Conservation (phyloP, 352 stramenopile species). For the Phytophthora pistaciae region DNA sequence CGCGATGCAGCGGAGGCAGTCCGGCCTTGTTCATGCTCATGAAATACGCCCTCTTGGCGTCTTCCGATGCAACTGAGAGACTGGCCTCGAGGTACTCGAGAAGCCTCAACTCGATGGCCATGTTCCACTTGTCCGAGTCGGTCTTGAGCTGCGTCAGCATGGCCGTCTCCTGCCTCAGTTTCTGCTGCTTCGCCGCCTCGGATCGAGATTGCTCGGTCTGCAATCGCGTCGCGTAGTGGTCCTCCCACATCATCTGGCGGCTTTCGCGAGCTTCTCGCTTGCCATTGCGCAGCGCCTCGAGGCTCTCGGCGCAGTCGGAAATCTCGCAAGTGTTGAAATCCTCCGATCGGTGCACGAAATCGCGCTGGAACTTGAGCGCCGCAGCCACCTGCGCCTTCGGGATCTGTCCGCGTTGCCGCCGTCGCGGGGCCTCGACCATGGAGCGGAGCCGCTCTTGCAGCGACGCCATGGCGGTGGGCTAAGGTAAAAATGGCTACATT, state of each 20-base stretch:
- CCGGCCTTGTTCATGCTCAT: conserved; percentile 49
- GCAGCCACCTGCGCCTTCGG: conserved; percentile 46
- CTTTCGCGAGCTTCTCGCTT: conserved; percentile 62
- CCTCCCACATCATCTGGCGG: conserved; percentile 76
- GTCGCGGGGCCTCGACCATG: conserved; percentile 51
- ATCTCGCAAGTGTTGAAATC: conserved; percentile 57
- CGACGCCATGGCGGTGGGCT: conserved; percentile 21
- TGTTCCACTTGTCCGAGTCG: conserved; percentile 74
- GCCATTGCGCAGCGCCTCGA: conserved; percentile 47
- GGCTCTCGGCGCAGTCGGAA: conserved; percentile 61
- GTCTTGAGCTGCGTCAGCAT: conserved; percentile 65
- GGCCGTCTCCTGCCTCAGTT: conserved; percentile 57
- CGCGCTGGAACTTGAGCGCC: conserved; percentile 52
- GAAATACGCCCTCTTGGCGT: conserved; percentile 45
- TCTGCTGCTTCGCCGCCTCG: conserved; percentile 41
- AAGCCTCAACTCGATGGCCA: conserved; percentile 69
- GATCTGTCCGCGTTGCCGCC: conserved; percentile 60
- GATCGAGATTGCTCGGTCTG: conserved; percentile 31
- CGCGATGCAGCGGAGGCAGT: conserved; percentile 65
- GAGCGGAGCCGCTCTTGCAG: conserved; percentile 53
- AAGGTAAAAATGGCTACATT: conserved; percentile 26
- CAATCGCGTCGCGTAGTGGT: conserved; percentile 50
- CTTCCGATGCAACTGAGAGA: conserved; percentile 32
- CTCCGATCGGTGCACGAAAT: conserved; percentile 46
- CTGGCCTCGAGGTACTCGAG: conserved; percentile 48